A percentile compares a stretch with the other conserved stretches of the same genome.
phyloP scores from a whole-genome alignment of 192 early-diverging fungal genomes.

The Coemansia guatemalensis region DNA sequence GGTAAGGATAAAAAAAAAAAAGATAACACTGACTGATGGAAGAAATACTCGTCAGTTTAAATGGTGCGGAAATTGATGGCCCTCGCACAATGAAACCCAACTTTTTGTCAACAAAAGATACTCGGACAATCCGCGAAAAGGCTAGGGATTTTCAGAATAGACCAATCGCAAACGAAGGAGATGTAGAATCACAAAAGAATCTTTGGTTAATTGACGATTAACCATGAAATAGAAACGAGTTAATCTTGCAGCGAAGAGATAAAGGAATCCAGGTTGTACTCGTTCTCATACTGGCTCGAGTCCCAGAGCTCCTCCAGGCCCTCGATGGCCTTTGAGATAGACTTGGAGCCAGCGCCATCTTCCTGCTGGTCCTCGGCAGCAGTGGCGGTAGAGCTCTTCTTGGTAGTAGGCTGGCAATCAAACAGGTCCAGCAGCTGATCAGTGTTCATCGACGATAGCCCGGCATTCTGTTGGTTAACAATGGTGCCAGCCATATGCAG shows the following conservation, averaged over 20 bases:
- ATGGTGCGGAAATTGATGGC: too few species aligned
- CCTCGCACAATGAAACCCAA: too few species aligned
- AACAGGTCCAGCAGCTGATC: conserved; percentile 95
- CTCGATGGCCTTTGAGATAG: conserved; percentile 54
- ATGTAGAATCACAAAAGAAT: conserved; percentile 2
- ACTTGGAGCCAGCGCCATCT: conserved; percentile 21
- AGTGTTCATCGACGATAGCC: conserved; percentile 93
- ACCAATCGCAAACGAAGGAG: neutral
- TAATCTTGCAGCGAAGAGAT: conserved; percentile 57
- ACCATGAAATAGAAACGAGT: neutral
- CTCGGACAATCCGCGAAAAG: too few species aligned
- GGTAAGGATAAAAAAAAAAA: neutral
- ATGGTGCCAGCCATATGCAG: conserved; percentile 94
- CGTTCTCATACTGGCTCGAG: conserved; percentile 83
- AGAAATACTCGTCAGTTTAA: too few species aligned
- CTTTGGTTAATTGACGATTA: too few species aligned
- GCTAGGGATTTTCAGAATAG: neutral
- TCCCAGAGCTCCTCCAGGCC: conserved; percentile 88
- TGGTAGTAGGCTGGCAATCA: conserved; percentile 60
- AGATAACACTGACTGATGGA: too few species aligned
- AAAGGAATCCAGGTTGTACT: conserved; percentile 80
- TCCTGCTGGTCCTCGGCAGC: conserved; percentile 5
- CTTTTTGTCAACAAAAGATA: too few species aligned
- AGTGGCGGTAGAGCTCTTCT: conserved; percentile 4
- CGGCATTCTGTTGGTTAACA: conserved; percentile 95